Conservation (phyloP, 331 rosid genomes). For the Ulmus americana region DNA sequence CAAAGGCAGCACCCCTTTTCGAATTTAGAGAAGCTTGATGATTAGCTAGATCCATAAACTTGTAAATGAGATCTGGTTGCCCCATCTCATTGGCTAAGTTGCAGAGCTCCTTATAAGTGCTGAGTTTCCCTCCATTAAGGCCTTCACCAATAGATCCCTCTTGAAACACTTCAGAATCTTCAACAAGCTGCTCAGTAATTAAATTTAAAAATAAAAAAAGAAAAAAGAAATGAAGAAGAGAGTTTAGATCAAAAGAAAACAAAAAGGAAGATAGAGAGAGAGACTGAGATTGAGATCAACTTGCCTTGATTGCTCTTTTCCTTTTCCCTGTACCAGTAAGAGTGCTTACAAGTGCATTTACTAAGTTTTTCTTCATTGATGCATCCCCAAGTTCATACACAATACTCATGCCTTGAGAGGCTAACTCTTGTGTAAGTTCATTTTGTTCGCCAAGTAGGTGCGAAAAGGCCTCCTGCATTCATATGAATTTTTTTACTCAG, state of each 20-base stretch:
- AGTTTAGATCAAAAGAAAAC: too few relatives aligned
- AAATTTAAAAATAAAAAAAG: conserved; percentile 1
- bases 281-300: conserved; percentile 22
- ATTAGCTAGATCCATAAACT: conserved; percentile 98
- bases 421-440: conserved; percentile 93
- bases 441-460: conserved; percentile 86
- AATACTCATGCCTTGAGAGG: conserved; percentile 98
- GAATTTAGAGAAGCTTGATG: conserved; percentile 82
- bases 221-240: not conserved
- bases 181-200: conserved; percentile 74
- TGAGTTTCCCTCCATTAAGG: conserved; percentile 76
- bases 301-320: conserved; percentile 90
- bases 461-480: conserved; percentile 90
- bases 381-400: conserved; percentile 93
- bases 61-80: conserved; percentile 90
- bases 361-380: conserved; percentile 75
- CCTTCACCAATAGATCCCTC: conserved; percentile 86
- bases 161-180: conserved; percentile 92
- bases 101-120: conserved; percentile 93
- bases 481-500: conserved; percentile 11
- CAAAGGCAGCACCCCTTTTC: conserved; percentile 97
- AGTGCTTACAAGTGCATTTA: conserved; percentile 75
- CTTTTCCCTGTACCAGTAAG: conserved; percentile 88
- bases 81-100: conserved; percentile 98
- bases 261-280: conserved; percentile 12